Evolutionary conservation across 306 rosid species (phyloP).

Genomic region (Acacia crassicarpa): DNA sequence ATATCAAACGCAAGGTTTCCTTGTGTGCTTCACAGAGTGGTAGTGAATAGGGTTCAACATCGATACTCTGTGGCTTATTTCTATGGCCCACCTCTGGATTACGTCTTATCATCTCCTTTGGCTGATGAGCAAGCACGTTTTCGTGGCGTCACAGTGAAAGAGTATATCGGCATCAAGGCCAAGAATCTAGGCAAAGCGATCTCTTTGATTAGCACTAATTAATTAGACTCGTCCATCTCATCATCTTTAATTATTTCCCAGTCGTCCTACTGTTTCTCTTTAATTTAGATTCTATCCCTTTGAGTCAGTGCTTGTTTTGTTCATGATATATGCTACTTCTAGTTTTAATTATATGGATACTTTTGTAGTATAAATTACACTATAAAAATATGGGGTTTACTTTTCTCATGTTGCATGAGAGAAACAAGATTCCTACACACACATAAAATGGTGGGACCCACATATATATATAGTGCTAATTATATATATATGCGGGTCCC

Average conservation of each 20-base stretch:
- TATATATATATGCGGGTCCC: too few relatives aligned
- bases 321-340: background rate
- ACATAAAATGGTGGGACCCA: too few relatives aligned
- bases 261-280: background rate
- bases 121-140: constrained; percentile 30
- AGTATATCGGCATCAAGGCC: constrained; percentile 49
- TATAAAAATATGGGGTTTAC: too few relatives aligned
- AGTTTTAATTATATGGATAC: too few relatives aligned
- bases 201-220: constrained; percentile 31
- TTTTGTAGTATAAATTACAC: too few relatives aligned
- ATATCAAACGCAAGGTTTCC: constrained; percentile 53
- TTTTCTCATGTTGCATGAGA: too few relatives aligned
- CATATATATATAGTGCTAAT: too few relatives aligned
- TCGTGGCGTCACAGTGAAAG: constrained; percentile 50
- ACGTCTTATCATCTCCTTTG: constrained; percentile 41
- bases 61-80: constrained; percentile 59
- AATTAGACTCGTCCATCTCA: background rate
- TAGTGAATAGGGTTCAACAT: constrained; percentile 27
- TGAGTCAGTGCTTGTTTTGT: background rate
- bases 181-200: constrained; percentile 50
- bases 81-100: constrained; percentile 58
- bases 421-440: too few relatives aligned
- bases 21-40: constrained; percentile 56
- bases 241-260: background rate
- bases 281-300: background rate